Base-by-base conservation (phyloP, 2,329 filamentous ascomycete genomes). In the Alternaria brassicicola region DNA sequence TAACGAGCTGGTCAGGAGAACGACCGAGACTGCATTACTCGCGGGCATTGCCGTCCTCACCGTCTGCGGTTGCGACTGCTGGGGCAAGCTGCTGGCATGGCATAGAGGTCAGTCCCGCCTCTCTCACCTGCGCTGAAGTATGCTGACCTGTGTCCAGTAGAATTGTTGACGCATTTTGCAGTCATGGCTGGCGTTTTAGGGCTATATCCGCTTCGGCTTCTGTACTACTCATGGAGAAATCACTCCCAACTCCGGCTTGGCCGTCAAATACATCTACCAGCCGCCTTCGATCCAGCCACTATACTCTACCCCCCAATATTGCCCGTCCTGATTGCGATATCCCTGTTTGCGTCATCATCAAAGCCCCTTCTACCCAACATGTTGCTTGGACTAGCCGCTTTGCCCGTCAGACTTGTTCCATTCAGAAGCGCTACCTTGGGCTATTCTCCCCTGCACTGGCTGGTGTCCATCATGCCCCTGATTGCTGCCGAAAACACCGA, bases 231-330 rank as follows among this genome's bases (percentile, higher is more conserved):
- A 10, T 69, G 66, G 62, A 61, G 52, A 43, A 63, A 65, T 58
- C 56, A 67, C 2, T 73, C 74, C 7, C 63, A 60, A 19, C 63
- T 68, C 33, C 75, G 73, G 31, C 67, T 76, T 49, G 67, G 78
- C 48, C 78, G 73, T 63, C 80, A 82, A 47, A 85, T 88, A 68
- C 82, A 83, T 38, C 81, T 97, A 35, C 92, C 93, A 0, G 80
- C 87, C 4, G 84, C 86, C n/a, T 96, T 97, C 77, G 94, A 98
- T 71, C 93, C 93, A 3, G 94, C 94, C 6, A 92, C 93, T 10
- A 83, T 97, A n/a, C 78, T 97, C 56, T 98, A 97, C 73, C 94
- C 94, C 17, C 85, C 89, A 6, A 78, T 88, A 2, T 83, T 97
- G 28, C 92, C 93, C 1, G 78, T 93, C 15, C 83, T 93, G 43